Evolutionary conservation across 805 yeast species (phyloP).

Genomic region (Saturnispora gosingensis): DNA sequence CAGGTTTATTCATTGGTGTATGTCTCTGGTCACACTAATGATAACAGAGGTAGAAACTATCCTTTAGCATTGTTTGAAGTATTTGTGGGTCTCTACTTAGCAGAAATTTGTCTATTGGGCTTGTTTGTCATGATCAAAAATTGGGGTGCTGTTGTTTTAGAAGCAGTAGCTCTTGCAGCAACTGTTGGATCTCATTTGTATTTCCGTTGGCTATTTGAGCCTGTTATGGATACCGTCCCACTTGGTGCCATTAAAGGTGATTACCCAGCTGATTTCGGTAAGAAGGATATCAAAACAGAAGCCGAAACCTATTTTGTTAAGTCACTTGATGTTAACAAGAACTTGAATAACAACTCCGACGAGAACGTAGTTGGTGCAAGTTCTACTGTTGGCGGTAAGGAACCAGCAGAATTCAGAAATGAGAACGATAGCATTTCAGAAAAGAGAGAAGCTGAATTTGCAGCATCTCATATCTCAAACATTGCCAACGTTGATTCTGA

Average conservation of each 20-base stretch:
- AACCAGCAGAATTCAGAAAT: not conserved
- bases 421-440: not conserved
- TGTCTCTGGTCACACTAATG: slow-evolving; percentile 51
- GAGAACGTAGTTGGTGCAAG: not conserved
- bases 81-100: slow-evolving; percentile 62
- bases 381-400: not conserved
- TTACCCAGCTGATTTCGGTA: slow-evolving; percentile 65
- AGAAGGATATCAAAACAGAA: slow-evolving; percentile 39
- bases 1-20: slow-evolving; percentile 53
- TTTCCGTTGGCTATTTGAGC: slow-evolving; percentile 49
- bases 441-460: slow-evolving; percentile 3
- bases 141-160: slow-evolving; percentile 71
- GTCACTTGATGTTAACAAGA: slow-evolving; percentile 1
- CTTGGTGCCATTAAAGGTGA: slow-evolving; percentile 43
- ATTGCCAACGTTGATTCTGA: slow-evolving; percentile 3
- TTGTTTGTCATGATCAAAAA: slow-evolving; percentile 68
- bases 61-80: slow-evolving; percentile 64
- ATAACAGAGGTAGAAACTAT: slow-evolving; percentile 65
- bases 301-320: slow-evolving; percentile 20
- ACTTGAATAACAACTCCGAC: not conserved
- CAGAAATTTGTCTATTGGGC: slow-evolving; percentile 60
- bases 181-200: slow-evolving; percentile 54
- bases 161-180: slow-evolving; percentile 46
- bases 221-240: slow-evolving; percentile 62
- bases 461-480: slow-evolving; percentile 1